A percentile compares a stretch with the other conserved stretches of the same genome.
phyloP scores from a whole-genome alignment of 1,284 basidiomycete species.

The Ganoderma multipileum region DNA sequence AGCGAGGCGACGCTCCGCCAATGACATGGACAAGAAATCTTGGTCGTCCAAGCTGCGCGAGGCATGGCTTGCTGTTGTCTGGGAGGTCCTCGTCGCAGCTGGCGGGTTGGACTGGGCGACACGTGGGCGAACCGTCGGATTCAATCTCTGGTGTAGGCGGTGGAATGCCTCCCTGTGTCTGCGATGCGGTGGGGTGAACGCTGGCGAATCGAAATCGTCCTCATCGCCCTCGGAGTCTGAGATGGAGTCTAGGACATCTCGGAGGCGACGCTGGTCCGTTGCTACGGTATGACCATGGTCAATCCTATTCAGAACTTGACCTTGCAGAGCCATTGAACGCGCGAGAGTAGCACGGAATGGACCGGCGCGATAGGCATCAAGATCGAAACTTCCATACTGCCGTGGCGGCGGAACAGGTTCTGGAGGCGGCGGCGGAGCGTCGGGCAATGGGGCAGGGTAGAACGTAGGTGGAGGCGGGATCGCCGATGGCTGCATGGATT shows the following conservation, averaged over 20 bases:
- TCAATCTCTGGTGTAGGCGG: neutral
- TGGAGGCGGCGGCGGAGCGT: neutral
- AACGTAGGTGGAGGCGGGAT: neutral
- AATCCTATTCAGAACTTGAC: conserved; percentile 9
- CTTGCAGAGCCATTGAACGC: conserved; percentile 27
- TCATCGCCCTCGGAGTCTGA: conserved; percentile 3
- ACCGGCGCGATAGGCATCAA: conserved; percentile 30
- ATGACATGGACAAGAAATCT: neutral
- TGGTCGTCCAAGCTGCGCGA: neutral
- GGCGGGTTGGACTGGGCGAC: neutral
- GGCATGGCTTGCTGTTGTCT: neutral
- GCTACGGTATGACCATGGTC: neutral
- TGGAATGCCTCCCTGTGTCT: neutral
- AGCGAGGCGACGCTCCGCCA: neutral
- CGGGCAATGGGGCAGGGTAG: neutral
- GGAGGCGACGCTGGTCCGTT: neutral
- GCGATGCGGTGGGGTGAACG: neutral
- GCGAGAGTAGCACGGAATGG: conserved; percentile 34
- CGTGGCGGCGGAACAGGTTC: neutral
- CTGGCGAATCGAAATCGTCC: neutral
- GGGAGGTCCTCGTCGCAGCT: neutral
- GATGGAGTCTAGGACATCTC: neutral
- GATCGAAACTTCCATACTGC: conserved; percentile 20
- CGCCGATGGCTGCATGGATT: neutral
- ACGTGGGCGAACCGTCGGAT: neutral